Percentiles rank a stretch among this genome's conserved stretches.
Conservation (phyloP, 768 basidiomycete species). For the Rhodotorula sphaerocarpa region DNA sequence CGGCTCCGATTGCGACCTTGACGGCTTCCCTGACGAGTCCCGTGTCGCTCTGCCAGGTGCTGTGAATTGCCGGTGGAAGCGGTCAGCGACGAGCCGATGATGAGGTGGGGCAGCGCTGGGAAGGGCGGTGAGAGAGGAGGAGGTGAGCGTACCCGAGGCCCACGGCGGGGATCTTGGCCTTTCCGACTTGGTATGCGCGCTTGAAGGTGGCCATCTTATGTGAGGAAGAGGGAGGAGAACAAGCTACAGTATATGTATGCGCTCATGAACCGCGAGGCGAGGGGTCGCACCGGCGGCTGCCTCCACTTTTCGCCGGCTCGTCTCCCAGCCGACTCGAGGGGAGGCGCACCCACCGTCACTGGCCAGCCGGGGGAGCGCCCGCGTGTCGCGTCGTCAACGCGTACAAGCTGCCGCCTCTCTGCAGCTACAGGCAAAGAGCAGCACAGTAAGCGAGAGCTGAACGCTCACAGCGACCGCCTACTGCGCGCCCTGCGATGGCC, state of each 20-base stretch:
- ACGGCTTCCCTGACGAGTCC: constrained; percentile 21
- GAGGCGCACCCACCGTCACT: too few species aligned
- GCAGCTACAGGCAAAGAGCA: too few species aligned
- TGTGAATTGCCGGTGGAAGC: background rate
- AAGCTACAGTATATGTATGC: too few species aligned
- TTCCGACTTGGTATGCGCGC: constrained; percentile 2
- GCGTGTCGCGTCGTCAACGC: too few species aligned
- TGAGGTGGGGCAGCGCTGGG: background rate
- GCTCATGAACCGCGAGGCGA: background rate
- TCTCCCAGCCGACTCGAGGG: too few species aligned
- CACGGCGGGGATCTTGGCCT: constrained; percentile 26
- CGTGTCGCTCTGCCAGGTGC: constrained; percentile 26
- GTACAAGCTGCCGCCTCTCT: too few species aligned
- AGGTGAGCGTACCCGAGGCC: constrained; percentile 22
- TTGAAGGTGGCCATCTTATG: constrained; percentile 6
- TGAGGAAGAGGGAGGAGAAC: background rate
- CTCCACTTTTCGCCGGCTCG: constrained; percentile 4
- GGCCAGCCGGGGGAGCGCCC: too few species aligned
- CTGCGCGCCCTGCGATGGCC: background rate
- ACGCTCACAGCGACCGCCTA: too few species aligned
- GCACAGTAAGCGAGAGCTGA: too few species aligned
- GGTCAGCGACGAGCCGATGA: too few species aligned
- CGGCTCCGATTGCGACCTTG: constrained; percentile 54
- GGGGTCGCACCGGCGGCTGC: too few species aligned
- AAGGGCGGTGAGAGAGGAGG: too few species aligned